Evolutionary conservation across 2,329 filamentous ascomycete species (phyloP).

Genomic region (Tolypocladium cylindrosporum): DNA sequence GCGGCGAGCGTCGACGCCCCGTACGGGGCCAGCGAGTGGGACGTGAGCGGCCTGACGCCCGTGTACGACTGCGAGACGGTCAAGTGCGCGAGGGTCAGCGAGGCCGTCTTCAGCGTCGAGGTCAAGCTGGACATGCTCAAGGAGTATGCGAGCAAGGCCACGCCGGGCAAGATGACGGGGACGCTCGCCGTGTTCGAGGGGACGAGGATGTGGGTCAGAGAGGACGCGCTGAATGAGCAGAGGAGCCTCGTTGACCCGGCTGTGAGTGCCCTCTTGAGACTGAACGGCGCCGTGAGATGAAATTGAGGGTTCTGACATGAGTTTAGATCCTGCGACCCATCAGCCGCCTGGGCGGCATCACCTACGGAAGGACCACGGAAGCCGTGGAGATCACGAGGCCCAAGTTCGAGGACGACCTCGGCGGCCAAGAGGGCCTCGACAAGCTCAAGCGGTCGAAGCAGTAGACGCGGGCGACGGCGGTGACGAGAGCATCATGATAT

Average conservation of each 20-base stretch:
- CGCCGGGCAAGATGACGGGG: constrained; percentile 64
- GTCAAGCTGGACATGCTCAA: constrained; percentile 62
- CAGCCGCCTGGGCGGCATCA: constrained; percentile 74
- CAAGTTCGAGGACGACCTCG: constrained; percentile 42
- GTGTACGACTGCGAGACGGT: constrained; percentile 55
- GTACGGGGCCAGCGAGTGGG: constrained; percentile 70
- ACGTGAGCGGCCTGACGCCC: constrained; percentile 64
- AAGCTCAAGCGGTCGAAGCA: constrained; percentile 38
- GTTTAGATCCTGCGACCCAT: constrained; percentile 60
- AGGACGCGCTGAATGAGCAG: constrained; percentile 78
- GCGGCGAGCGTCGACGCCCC: constrained; percentile 70
- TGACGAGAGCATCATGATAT: not conserved
- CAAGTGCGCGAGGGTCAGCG: constrained; percentile 61
- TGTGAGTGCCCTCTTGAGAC: constrained; percentile 29
- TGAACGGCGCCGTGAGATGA: not conserved
- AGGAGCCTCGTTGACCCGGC: constrained; percentile 62
- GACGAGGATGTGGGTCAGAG: constrained; percentile 65
- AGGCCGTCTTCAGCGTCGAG: constrained; percentile 78
- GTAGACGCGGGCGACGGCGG: not conserved
- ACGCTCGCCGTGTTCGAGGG: constrained; percentile 74
- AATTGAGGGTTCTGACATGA: not conserved
- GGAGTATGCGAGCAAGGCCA: constrained; percentile 67
- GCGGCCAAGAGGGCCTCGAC: constrained; percentile 43
- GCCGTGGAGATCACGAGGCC: constrained; percentile 61
- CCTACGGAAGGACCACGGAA: constrained; percentile 63